Evolutionary conservation across 805 yeast genomes (phyloP), one percentile per base, ranked within the genome.

Genomic region (Ogataea siamensis): DNA sequence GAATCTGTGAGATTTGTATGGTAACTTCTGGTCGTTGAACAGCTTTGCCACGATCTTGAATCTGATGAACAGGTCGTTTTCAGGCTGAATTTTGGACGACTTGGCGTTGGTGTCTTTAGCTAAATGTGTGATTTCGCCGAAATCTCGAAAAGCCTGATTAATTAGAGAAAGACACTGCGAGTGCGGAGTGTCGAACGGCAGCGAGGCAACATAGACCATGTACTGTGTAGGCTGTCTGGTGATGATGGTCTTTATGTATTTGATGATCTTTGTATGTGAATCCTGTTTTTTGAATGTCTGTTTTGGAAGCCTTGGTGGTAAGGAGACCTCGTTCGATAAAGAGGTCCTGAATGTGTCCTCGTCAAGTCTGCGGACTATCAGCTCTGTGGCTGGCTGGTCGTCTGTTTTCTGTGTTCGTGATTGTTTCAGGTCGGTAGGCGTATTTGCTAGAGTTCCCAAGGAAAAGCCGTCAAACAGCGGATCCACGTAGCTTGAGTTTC

Each of bases 1-100:
- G 40, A 57, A 58, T n/a, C 54, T 40, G 37, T 53, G 60, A 2
- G 52, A 46, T 31, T 57, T 57, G 38, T 44, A 56, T 3, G 62
- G 62, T 9, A 50, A 26, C 32, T 50, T 51, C 15, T 49, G 51
- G 8, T 54, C 59, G 34, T 49, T 52, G 28, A 44, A 50, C 22
- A 57, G 44, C 31, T 49, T 51, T 2, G 45, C 51, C 17, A 54
- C 51, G 11, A 58, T 46, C 37, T 50, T 54, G 40, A 47, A 57
- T 31, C 58, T 44, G 10, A 54, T 45, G 24, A 57, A 58, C n/a
- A 47, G 30, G 31, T 56, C 60, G 32, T 51, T 51, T 34, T 51
- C 58, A 7, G 50, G 49, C 7, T 45, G 42, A 7, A 50, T 51
- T 24, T 54, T 52, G 5, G 49, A 32, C 10, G 52, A 47, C 37